Percentiles rank a stretch among this genome's conserved stretches.
Evolutionary conservation across 805 yeast species (phyloP).

Genomic region (Wickerhamiella allomyrinae): DNA sequence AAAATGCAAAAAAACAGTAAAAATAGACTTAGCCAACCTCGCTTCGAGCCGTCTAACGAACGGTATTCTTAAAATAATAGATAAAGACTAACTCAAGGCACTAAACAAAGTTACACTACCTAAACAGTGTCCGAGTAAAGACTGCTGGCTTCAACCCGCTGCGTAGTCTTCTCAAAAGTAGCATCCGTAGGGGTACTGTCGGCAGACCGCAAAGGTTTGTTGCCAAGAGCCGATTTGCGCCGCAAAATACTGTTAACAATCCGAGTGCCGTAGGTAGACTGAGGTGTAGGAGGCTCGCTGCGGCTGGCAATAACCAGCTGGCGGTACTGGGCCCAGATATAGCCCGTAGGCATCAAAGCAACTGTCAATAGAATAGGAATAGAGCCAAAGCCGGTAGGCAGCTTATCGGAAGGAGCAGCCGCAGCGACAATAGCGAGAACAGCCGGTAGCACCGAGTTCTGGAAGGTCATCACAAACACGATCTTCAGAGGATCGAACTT

Average conservation of each 20-base stretch:
- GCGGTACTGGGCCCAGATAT: constrained; percentile 17
- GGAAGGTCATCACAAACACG: constrained; percentile 64
- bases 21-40: too few relatives aligned
- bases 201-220: not conserved
- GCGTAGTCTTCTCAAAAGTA: not conserved
- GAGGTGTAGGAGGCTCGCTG: not conserved
- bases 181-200: not conserved
- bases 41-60: too few relatives aligned
- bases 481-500: constrained; percentile 78
- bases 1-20: too few relatives aligned
- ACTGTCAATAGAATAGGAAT: constrained; percentile 12
- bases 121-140: not conserved
- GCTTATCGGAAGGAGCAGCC: not conserved
- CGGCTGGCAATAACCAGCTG: not conserved
- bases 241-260: not conserved
- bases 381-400: constrained; percentile 7
- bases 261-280: not conserved
- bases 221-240: not conserved
- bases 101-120: too few relatives aligned
- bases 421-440: constrained; percentile 39
- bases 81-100: too few relatives aligned
- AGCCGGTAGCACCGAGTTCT: constrained; percentile 71
- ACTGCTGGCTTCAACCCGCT: not conserved
- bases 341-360: constrained; percentile 16
- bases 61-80: too few relatives aligned